Percentiles rank a stretch among this genome's conserved stretches.
Evolutionary conservation across 805 yeast genomes (phyloP).

Genomic region (Candida maesae): DNA sequence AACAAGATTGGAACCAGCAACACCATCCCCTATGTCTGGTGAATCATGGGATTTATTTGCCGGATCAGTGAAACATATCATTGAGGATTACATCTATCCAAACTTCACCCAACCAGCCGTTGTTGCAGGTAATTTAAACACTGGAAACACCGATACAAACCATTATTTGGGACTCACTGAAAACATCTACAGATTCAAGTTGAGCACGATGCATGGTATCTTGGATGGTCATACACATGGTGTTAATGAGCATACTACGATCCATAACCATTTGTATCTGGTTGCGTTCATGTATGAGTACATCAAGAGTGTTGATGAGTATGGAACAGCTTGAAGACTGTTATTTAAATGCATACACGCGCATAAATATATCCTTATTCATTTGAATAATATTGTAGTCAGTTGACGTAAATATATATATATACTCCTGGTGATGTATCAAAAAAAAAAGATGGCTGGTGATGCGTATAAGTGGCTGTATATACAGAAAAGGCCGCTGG

Average conservation of each 20-base stretch:
- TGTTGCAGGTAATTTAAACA: constrained; percentile 56
- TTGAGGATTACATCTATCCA: constrained; percentile 46
- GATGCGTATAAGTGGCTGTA: no score
- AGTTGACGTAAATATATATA: no score
- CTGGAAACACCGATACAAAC: constrained; percentile 71
- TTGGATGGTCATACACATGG: constrained; percentile 44
- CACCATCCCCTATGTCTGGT: constrained; percentile 43
- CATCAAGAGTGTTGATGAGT: constrained; percentile 39
- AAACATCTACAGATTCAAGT: constrained; percentile 59
- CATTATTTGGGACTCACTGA: constrained; percentile 60
- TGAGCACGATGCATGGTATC: constrained; percentile 38
- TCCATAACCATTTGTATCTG: constrained; percentile 50
- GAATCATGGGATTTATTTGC: constrained; percentile 53
- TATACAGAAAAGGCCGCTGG: no score
- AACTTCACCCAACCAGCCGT: constrained; percentile 34
- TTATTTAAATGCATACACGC: not conserved
- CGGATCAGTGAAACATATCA: constrained; percentile 59
- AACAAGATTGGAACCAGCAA: constrained; percentile 46
- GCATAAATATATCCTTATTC: no score
- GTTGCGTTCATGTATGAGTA: constrained; percentile 49
- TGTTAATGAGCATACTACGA: constrained; percentile 51
- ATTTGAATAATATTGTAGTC: no score
- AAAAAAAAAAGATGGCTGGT: no score
- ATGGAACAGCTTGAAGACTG: constrained; percentile 1
- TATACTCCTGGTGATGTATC: no score